Conservation (phyloP, 2,329 filamentous ascomycete genomes). For the Neofusicoccum sp. region DNA sequence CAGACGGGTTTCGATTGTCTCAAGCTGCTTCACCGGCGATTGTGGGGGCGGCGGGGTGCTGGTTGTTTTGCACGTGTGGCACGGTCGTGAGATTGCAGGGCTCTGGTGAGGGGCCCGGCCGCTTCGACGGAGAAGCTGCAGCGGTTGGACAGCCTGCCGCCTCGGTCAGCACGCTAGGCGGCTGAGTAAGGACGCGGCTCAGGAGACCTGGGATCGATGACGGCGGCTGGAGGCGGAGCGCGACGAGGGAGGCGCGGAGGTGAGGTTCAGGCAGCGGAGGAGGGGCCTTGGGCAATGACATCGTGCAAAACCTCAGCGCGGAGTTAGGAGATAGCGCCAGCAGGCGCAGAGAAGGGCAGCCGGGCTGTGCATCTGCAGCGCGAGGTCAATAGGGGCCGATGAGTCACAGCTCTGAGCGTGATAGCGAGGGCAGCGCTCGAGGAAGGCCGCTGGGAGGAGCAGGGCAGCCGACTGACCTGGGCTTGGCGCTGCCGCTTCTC, state of each 20-base stretch:
- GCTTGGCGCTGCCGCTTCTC: conserved; percentile 9
- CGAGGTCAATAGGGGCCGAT: not conserved
- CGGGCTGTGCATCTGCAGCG: not conserved
- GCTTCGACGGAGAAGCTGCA: not conserved
- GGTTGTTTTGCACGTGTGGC: not conserved
- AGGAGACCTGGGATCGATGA: not conserved
- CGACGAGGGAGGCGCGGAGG: not conserved
- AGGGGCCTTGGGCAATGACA: not conserved
- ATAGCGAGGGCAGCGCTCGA: not conserved
- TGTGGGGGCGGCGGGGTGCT: not conserved
- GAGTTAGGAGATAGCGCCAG: conserved; percentile 9
- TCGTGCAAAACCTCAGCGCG: conserved; percentile 4
- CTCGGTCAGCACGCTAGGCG: conserved; percentile 4
- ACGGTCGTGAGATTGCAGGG: not conserved
- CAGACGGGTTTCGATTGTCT: no score
- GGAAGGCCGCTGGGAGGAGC: not conserved
- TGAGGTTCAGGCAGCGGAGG: not conserved
- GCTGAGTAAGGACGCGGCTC: conserved; percentile 8
- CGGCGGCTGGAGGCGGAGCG: not conserved
- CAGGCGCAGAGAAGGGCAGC: not conserved
- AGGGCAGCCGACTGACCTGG: conserved; percentile 11
- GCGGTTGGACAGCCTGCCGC: not conserved
- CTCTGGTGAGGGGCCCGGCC: conserved; percentile 6
- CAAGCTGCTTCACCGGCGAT: not conserved
- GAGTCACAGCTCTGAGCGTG: not conserved